Evolutionary conservation across 495 filamentous ascomycete species (phyloP), one percentile per base, ranked within the genome.

Genomic region (Annulohypoxylon moriforme): DNA sequence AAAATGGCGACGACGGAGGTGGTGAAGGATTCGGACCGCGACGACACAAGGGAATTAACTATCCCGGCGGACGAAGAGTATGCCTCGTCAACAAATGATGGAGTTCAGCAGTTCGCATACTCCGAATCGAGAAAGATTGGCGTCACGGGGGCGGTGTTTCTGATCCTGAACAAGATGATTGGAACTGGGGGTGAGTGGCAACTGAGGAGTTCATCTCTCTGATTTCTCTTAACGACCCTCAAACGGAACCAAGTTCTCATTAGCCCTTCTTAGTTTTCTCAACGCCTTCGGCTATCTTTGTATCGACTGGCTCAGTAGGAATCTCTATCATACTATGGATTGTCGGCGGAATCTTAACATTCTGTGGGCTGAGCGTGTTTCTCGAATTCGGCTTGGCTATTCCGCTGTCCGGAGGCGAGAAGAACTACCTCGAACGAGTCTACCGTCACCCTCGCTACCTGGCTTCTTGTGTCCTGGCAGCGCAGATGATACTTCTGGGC

Each of bases 361-460:
- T 79, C 57, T 73, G 71, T 40, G 84, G 83, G 13, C 77, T 87
- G 22, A 80, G 78, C 52, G 82, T 86, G 2, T 86, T 82, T 64
- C 79, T 87, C 34, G 85, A 87, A 67, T 82, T 85, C 60, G 84
- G 84, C 27, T 80, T 83, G 14, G 83, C 81, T 36, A 82, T 87
- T 50, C 85, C 85, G 20, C 72, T 81, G n/a, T 87, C 84, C 68
- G 85, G 86, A 16, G 86, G 86, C 34, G 86, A 89, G 76, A 88
- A 89, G 77, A 87, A 90, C 73, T 92, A 92, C 65, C 87, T 92
- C 60, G 89, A 93, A 77, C 87, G 85, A 42, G 85, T 92, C 46
- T 91, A 83, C 78, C 83, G 84, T 40, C 87, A 85, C 60, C 90
- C 91, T 13, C 86, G 85, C 69, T 91, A 90, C 80, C 78, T 92